These are phyloP conservation scores for Protomyces inouyei DNA, from an alignment of 1,139 yeast genomes.

Conservation along the genomic window DNA sequence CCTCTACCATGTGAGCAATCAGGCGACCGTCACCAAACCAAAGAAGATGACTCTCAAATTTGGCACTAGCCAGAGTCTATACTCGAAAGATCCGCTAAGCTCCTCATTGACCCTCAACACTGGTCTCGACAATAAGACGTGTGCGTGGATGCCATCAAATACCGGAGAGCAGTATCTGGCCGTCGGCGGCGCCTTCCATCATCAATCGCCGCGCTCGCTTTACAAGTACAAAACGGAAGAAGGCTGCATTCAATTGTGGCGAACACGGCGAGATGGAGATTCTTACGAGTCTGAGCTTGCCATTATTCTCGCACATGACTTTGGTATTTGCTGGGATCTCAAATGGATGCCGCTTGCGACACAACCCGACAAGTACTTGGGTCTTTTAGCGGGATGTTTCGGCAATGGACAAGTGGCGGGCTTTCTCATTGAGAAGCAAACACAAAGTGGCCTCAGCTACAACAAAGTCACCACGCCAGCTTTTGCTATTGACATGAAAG, in stretches of 20 bases:
- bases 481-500: background rate
- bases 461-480: background rate
- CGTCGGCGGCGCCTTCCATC: background rate
- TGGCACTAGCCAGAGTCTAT: background rate
- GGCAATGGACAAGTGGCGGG: background rate
- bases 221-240: background rate
- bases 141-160: background rate
- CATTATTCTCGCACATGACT: background rate
- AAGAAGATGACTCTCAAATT: background rate
- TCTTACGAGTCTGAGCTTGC: background rate
- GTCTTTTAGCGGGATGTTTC: background rate
- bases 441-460: background rate
- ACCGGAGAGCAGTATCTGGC: background rate
- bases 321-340: background rate
- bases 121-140: background rate
- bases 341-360: background rate
- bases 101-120: background rate
- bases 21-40: background rate
- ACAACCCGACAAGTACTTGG: background rate
- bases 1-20: background rate
- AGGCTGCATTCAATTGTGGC: background rate
- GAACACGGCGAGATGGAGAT: background rate
- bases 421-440: background rate
- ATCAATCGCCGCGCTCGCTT: background rate
- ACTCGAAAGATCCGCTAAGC: background rate